Evolutionary conservation across 1,139 yeast species (phyloP).

Genomic region (Magnusiomyces paraingens): DNA sequence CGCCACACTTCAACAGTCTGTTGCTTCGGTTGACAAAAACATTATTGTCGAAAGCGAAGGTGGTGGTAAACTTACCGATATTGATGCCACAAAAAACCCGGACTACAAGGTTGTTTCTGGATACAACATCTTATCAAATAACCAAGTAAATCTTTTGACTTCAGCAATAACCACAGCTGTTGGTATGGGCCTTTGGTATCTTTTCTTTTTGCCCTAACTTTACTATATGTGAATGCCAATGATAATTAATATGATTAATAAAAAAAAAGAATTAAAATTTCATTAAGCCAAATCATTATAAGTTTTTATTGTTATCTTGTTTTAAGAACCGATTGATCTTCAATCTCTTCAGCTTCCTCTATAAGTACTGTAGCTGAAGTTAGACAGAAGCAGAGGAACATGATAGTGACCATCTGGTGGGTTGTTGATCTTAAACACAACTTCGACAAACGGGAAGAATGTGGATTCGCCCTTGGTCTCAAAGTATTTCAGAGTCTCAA

Average conservation of each 20-base stretch:
- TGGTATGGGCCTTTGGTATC: slow-evolving; percentile 28
- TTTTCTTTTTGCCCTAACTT: not conserved
- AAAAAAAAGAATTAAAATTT: too few relatives aligned
- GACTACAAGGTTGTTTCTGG: slow-evolving; percentile 25
- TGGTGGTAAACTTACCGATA: slow-evolving; percentile 30
- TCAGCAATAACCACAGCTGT: slow-evolving; percentile 30
- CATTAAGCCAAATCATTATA: too few relatives aligned
- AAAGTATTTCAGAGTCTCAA: slow-evolving; percentile 67
- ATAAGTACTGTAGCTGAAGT: slow-evolving; percentile 82
- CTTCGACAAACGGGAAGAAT: slow-evolving; percentile 82
- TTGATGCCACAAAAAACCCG: slow-evolving; percentile 7
- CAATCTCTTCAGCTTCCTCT: slow-evolving; percentile 53
- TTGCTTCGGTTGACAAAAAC: slow-evolving; percentile 33
- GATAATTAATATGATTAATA: not conserved
- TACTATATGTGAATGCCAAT: not conserved
- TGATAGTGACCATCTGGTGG: slow-evolving; percentile 80
- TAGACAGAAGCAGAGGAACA: slow-evolving; percentile 73
- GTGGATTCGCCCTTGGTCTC: slow-evolving; percentile 36
- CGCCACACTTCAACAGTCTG: slow-evolving; percentile 37
- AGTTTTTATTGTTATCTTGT: too few relatives aligned
- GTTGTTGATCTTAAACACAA: slow-evolving; percentile 54
- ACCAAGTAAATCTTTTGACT: slow-evolving; percentile 39
- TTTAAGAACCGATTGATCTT: too few relatives aligned
- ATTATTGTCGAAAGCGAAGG: slow-evolving; percentile 40
- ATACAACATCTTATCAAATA: slow-evolving; percentile 34